Percentiles rank a stretch among this genome's conserved stretches.
phyloP scores from a whole-genome alignment of 2,329 filamentous ascomycete genomes.

The Sclerotinia spermophila region DNA sequence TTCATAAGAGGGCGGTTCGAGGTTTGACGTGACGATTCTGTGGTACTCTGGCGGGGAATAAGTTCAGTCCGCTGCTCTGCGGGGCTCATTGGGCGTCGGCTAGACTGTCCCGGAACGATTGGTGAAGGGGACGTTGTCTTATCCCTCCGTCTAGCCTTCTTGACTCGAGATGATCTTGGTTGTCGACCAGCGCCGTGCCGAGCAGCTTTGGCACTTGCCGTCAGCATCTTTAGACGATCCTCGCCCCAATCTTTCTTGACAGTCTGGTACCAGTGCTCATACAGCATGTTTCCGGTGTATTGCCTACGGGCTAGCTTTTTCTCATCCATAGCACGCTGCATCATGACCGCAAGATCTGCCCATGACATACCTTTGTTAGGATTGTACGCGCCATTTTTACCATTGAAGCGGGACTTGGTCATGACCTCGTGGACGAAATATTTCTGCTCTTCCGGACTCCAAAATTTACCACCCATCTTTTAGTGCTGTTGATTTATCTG shows the following conservation, averaged over 20 bases:
- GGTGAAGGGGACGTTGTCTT: accelerated
- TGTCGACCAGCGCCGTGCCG: background rate
- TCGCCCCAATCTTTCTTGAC: background rate
- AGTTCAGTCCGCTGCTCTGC: background rate
- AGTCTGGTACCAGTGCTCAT: constrained; percentile 24
- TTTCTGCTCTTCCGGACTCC: constrained; percentile 9
- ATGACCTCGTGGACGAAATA: constrained; percentile 20
- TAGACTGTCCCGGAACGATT: background rate
- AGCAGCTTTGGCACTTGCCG: background rate
- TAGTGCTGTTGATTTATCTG: too few relatives aligned
- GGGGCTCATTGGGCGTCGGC: too few relatives aligned
- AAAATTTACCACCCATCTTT: constrained; percentile 19
- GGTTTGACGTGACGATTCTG: background rate
- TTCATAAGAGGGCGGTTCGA: background rate
- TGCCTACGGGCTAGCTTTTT: background rate
- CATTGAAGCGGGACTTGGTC: constrained; percentile 8
- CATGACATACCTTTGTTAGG: background rate
- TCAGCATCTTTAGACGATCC: background rate
- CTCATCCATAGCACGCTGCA: constrained; percentile 17
- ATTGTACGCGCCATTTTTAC: background rate
- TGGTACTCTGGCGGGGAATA: too few relatives aligned
- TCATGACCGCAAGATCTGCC: constrained; percentile 13
- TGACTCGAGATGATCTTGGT: background rate
- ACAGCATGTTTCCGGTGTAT: constrained; percentile 17
- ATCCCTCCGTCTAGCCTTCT: background rate